phyloP scores from a whole-genome alignment of 129 eudicot species.

The Heracleum sosnowskyi region DNA sequence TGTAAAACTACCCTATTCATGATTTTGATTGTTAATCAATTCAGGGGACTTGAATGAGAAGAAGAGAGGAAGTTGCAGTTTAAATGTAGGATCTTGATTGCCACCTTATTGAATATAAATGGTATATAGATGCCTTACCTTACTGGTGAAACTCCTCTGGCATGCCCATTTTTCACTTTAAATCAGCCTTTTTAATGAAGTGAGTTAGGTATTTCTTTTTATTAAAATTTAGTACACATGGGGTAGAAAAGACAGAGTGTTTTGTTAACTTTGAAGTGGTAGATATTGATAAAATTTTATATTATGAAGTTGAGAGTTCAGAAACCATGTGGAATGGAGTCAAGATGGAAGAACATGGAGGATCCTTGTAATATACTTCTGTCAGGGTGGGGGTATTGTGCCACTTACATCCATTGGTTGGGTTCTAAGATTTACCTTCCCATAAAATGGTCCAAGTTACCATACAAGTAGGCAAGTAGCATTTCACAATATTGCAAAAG shows the following conservation, averaged over 20 bases:
- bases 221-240: not conserved
- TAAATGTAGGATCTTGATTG: not conserved
- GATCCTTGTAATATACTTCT: slow-evolving; percentile 33
- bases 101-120: slow-evolving; percentile 1
- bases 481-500: not conserved
- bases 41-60: slow-evolving; percentile 7
- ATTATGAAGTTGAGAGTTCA: slow-evolving; percentile 11
- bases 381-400: slow-evolving; percentile 14
- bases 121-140: slow-evolving; percentile 20
- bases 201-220: slow-evolving; percentile 4
- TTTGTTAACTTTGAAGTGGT: slow-evolving; percentile 1
- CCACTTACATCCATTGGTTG: slow-evolving; percentile 3
- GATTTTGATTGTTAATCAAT: not conserved
- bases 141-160: slow-evolving; percentile 10
- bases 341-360: slow-evolving; percentile 30
- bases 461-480: not conserved
- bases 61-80: slow-evolving; percentile 18
- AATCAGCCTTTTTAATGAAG: slow-evolving; percentile 4
- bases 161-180: slow-evolving; percentile 9
- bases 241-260: slow-evolving; percentile 2
- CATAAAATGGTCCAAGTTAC: not conserved
- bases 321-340: slow-evolving; percentile 40
- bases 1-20: not conserved
- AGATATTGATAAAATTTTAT: not conserved
- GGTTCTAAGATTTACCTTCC: not conserved